Conservation (phyloP, 139 green algal genomes). For the Tetraselmis chui region DNA sequence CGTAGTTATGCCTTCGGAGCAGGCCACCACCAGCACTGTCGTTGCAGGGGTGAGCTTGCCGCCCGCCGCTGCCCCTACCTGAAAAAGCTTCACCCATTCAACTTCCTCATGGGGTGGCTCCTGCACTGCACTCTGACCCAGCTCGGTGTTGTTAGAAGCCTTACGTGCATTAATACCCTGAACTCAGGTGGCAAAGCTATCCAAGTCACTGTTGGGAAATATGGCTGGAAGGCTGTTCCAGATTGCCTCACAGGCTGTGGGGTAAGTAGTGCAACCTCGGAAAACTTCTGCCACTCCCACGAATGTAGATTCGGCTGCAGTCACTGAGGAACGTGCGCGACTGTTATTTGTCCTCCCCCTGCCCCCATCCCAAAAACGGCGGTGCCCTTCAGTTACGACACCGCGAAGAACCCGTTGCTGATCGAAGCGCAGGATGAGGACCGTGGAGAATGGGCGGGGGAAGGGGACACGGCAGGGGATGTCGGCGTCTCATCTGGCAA, state of each 20-base stretch:
- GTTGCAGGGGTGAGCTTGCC: no score
- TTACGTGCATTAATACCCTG: no score
- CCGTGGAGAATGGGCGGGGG: not conserved
- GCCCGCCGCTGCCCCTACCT: no score
- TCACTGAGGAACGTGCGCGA: not conserved
- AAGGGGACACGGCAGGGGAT: not conserved
- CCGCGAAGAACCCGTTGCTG: not conserved
- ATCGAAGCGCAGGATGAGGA: not conserved
- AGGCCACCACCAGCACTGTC: no score
- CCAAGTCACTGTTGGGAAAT: not conserved
- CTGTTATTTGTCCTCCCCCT: not conserved
- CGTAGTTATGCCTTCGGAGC: no score
- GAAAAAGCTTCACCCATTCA: no score
- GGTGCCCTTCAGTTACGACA: not conserved
- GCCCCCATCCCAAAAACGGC: not conserved
- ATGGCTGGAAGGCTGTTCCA: not conserved
- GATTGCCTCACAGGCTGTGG: not conserved
- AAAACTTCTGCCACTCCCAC: no score
- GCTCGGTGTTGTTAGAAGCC: no score
- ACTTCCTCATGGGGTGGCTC: no score
- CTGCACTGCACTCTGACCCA: no score
- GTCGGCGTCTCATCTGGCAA: no score
- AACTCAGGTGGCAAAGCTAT: not conserved
- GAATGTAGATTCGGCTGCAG: no score
- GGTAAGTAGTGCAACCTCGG: not conserved